phyloP scores from a whole-genome alignment of 208 protist species.

The Novymonas esmeraldas region DNA sequence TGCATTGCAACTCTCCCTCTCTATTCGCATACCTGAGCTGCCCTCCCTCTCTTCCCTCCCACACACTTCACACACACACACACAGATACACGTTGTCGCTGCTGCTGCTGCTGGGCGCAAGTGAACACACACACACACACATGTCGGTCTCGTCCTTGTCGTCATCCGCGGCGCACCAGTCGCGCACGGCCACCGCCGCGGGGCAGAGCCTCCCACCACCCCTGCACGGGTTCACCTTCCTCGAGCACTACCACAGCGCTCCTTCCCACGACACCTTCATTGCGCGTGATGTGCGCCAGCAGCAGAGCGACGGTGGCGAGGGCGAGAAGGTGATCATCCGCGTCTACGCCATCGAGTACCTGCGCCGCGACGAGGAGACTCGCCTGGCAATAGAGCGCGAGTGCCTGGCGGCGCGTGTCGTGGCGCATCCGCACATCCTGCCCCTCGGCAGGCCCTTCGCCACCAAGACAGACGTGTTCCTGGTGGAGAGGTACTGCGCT shows the following conservation, averaged over 20 bases:
- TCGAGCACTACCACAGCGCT: slow-evolving; percentile 46
- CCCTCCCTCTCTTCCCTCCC: neutral
- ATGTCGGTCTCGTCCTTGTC: neutral
- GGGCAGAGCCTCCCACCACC: slow-evolving; percentile 40
- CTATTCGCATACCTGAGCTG: neutral
- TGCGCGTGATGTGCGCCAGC: slow-evolving; percentile 9
- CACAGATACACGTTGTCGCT: slow-evolving; percentile 6
- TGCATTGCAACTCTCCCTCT: neutral
- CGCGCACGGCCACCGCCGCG: neutral
- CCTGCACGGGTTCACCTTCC: slow-evolving; percentile 59
- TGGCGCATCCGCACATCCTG: slow-evolving; percentile 54
- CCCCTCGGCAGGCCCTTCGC: slow-evolving; percentile 40
- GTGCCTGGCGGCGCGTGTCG: slow-evolving; percentile 42
- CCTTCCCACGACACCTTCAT: slow-evolving; percentile 70
- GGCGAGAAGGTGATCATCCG: slow-evolving; percentile 54
- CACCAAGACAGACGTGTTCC: slow-evolving; percentile 58
- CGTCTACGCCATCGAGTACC: slow-evolving; percentile 63
- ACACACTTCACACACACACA: slow-evolving; percentile 4
- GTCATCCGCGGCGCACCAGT: neutral
- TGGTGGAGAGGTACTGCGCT: slow-evolving; percentile 57
- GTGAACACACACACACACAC: neutral
- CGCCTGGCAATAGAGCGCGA: slow-evolving; percentile 65
- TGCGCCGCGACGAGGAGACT: slow-evolving; percentile 45
- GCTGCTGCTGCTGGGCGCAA: too few relatives aligned
- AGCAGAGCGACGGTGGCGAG: neutral